Conservation (phyloP, 129 eudicot genomes). For the Ambrosia artemisiifolia region DNA sequence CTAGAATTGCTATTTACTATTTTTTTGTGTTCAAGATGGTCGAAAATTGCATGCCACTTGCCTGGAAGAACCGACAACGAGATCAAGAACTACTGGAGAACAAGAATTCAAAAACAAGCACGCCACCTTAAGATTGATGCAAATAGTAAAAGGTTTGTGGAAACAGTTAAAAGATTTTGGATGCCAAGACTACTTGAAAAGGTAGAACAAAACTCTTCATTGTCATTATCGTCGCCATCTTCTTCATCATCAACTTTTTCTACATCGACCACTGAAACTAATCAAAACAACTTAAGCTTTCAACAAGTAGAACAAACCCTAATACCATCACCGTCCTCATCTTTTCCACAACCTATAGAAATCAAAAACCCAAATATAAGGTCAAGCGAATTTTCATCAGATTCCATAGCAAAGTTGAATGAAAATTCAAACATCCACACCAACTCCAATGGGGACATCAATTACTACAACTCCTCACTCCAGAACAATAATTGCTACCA, state of each 20-base stretch:
- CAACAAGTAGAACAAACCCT: slow-evolving; percentile 6
- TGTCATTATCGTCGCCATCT: background rate
- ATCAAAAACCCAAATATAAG: slow-evolving; percentile 18
- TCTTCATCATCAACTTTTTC: background rate
- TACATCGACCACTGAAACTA: slow-evolving; percentile 9
- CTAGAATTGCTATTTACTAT: background rate
- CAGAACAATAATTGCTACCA: slow-evolving; percentile 17
- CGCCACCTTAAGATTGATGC: slow-evolving; percentile 50
- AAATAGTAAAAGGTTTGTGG: slow-evolving; percentile 42
- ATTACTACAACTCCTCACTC: slow-evolving; percentile 7
- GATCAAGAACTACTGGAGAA: slow-evolving; percentile 75
- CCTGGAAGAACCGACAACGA: slow-evolving; percentile 74
- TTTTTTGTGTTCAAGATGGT: slow-evolving; percentile 44
- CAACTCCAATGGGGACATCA: slow-evolving; percentile 5
- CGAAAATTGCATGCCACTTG: slow-evolving; percentile 50
- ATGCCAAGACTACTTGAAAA: slow-evolving; percentile 48
- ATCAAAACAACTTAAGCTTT: slow-evolving; percentile 6
- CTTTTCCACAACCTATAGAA: background rate
- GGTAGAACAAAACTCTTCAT: slow-evolving; percentile 32
- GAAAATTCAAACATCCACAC: slow-evolving; percentile 18
- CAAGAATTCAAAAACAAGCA: slow-evolving; percentile 61
- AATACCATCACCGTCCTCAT: slow-evolving; percentile 15
- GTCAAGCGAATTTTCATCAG: slow-evolving; percentile 17
- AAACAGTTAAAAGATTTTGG: slow-evolving; percentile 46
- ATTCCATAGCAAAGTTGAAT: background rate